phyloP scores from a whole-genome alignment of 306 rosid species.

The Ochetophila trinervis region DNA sequence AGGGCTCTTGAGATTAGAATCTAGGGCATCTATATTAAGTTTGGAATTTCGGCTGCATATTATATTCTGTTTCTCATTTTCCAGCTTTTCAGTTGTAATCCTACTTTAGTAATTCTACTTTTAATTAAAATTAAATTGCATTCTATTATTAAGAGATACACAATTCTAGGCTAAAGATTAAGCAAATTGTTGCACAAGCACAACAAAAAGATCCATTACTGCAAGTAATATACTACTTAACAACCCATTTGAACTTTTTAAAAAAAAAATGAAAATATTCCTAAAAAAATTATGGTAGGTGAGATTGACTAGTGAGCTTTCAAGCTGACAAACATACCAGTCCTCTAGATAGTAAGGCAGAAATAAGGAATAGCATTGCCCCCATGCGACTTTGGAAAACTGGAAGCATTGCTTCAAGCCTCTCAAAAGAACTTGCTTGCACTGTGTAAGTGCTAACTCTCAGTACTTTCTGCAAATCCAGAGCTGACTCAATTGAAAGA shows the following conservation, averaged over 20 bases:
- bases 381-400: constrained; percentile 92
- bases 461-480: constrained; percentile 68
- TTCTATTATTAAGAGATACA: not conserved
- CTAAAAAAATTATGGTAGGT: not conserved
- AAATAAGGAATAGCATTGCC: constrained; percentile 88
- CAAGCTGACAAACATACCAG: constrained; percentile 61
- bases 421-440: constrained; percentile 58
- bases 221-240: not conserved
- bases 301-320: constrained; percentile 6
- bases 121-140: not conserved
- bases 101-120: too few species aligned
- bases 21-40: too few species aligned
- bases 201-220: not conserved
- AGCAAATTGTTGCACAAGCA: not conserved
- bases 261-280: not conserved
- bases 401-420: constrained; percentile 70
- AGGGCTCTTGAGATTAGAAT: too few species aligned
- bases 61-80: too few species aligned
- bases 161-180: not conserved
- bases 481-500: constrained; percentile 73
- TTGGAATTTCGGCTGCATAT: too few species aligned
- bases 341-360: constrained; percentile 93
- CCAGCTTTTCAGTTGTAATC: too few species aligned
- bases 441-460: constrained; percentile 66
- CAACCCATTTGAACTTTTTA: not conserved